Conservation (phyloP, 139 green algal species). For the Closterium sp. region DNA sequence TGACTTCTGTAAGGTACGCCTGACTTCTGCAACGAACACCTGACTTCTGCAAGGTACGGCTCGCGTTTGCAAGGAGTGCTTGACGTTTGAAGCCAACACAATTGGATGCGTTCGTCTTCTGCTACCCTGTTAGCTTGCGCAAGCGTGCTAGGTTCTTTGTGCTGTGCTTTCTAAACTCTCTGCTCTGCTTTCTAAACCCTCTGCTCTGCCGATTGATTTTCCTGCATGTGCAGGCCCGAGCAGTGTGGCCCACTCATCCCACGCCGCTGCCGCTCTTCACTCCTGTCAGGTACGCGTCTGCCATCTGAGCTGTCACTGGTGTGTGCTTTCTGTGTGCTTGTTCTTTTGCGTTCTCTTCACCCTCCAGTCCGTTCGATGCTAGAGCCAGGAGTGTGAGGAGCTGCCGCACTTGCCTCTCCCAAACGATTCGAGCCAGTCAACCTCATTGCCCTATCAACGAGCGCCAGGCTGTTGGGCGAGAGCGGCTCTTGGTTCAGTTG, state of each 20-base stretch:
- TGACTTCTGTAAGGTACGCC: no score
- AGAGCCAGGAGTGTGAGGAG: neutral
- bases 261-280: neutral
- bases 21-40: no score
- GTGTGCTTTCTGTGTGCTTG: neutral
- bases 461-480: neutral
- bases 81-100: no score
- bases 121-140: no score
- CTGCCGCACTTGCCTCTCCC: neutral
- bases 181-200: no score
- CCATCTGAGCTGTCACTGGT: neutral
- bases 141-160: no score
- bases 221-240: neutral
- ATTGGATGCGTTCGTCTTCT: no score
- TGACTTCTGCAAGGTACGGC: constrained; percentile 1
- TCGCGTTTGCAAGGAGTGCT: no score
- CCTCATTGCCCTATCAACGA: neutral
- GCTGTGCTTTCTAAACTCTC: no score
- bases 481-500: neutral
- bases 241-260: neutral
- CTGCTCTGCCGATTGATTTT: neutral
- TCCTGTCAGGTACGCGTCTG: neutral
- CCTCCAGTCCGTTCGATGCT: neutral
- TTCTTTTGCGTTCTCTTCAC: neutral
- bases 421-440: neutral